Conservation (phyloP, 768 basidiomycete species). For the Mycena olivaceomarginata region DNA sequence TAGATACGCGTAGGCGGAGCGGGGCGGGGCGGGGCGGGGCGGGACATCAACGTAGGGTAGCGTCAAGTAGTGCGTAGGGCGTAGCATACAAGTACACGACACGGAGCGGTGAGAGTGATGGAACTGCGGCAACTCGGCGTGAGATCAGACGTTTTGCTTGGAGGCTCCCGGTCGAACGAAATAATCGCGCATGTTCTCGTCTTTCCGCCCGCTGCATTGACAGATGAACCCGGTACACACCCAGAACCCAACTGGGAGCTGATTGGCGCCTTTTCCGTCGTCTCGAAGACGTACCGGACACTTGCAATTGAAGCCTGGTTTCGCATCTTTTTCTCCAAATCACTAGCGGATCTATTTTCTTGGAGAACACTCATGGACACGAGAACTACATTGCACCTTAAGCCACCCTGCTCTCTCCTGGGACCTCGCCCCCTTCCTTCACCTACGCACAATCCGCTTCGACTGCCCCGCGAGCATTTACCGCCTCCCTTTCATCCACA, state of each 20-base stretch:
- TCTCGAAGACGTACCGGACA: slow-evolving; percentile 53
- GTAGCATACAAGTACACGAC: no score
- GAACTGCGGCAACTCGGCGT: no score
- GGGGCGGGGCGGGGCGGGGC: not conserved
- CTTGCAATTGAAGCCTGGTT: slow-evolving; percentile 51
- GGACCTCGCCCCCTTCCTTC: slow-evolving; percentile 56
- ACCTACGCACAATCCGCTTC: slow-evolving; percentile 39
- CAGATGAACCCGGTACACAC: slow-evolving; percentile 41
- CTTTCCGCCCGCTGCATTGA: not conserved
- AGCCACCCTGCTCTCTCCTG: not conserved
- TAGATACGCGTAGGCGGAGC: slow-evolving; percentile 18
- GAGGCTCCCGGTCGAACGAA: slow-evolving; percentile 59
- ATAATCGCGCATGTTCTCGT: slow-evolving; percentile 51
- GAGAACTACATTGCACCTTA: slow-evolving; percentile 55
- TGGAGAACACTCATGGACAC: slow-evolving; percentile 49
- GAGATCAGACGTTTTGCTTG: no score
- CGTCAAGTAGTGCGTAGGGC: not conserved
- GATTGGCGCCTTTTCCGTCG: slow-evolving; percentile 51
- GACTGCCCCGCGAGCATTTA: slow-evolving; percentile 13
- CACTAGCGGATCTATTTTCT: slow-evolving; percentile 47
- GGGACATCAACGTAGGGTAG: not conserved
- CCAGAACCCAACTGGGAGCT: slow-evolving; percentile 52
- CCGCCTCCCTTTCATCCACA: slow-evolving; percentile 50
- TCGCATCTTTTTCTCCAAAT: slow-evolving; percentile 50
- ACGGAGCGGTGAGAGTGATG: no score